Evolutionary conservation across 2,329 filamentous ascomycete genomes (phyloP).

Genomic region (Aspergillus puulaauensis): DNA sequence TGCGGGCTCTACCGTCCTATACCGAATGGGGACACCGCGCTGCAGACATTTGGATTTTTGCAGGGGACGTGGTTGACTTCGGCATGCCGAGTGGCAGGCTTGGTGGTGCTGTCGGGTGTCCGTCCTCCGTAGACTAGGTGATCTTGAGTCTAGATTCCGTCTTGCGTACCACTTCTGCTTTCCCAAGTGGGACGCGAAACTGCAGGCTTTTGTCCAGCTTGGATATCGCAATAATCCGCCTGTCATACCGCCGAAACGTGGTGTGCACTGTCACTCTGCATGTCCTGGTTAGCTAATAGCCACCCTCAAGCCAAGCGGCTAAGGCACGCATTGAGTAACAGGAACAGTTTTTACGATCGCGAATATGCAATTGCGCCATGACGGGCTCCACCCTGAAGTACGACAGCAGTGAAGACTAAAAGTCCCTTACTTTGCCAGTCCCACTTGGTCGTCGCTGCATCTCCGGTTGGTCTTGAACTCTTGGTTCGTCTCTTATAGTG

Average conservation of each 20-base stretch:
- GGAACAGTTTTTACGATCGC: neutral
- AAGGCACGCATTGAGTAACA: no score
- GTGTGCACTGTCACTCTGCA: neutral
- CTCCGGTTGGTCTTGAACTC: no score
- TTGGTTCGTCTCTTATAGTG: neutral
- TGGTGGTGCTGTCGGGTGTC: conserved; percentile 12
- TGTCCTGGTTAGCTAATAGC: neutral
- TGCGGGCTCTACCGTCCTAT: conserved; percentile 10
- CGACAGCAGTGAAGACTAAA: neutral
- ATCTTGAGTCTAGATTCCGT: conserved; percentile 7
- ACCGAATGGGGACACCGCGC: conserved; percentile 19
- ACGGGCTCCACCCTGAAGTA: neutral
- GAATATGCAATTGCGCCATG: neutral
- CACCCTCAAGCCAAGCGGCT: neutral
- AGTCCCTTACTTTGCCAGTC: neutral
- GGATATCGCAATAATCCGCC: neutral
- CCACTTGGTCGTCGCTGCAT: no score
- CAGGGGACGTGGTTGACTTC: conserved; percentile 1
- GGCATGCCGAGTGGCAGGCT: conserved; percentile 18
- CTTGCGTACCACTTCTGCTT: neutral
- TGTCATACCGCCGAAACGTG: neutral
- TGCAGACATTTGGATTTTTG: neutral
- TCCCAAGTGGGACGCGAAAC: neutral
- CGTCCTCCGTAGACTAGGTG: conserved; percentile 6
- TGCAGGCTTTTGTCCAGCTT: neutral